Evolutionary conservation across 2,329 filamentous ascomycete species (phyloP).

Genomic region (Alternaria consortialis): DNA sequence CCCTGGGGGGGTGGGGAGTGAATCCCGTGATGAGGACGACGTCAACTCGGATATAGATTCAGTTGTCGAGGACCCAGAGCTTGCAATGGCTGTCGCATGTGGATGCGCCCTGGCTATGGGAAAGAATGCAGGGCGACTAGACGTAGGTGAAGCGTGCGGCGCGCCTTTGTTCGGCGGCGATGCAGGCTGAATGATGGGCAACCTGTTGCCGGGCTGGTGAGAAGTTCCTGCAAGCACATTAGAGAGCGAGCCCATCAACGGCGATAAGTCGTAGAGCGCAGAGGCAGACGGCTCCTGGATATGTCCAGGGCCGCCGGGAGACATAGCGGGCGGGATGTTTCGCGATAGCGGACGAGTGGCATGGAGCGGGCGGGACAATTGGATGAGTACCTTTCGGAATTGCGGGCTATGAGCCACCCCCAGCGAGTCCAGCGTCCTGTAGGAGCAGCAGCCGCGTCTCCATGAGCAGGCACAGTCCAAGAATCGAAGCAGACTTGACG

Average conservation of each 20-base stretch:
- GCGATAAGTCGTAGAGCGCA: slow-evolving; percentile 12
- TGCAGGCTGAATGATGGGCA: slow-evolving; percentile 41
- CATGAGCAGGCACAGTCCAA: slow-evolving; percentile 45
- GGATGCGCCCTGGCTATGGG: slow-evolving; percentile 23
- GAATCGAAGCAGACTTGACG: slow-evolving; percentile 21
- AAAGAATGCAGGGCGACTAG: slow-evolving; percentile 21
- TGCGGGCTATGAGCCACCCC: slow-evolving; percentile 42
- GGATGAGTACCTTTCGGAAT: slow-evolving; percentile 25
- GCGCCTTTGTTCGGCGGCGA: slow-evolving; percentile 41
- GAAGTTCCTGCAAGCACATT: slow-evolving; percentile 34
- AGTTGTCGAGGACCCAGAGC: slow-evolving; percentile 37
- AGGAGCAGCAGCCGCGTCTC: slow-evolving; percentile 44
- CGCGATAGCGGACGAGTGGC: slow-evolving; percentile 31
- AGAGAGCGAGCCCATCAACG: slow-evolving; percentile 29
- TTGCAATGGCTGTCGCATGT: slow-evolving; percentile 41
- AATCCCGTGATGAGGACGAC: slow-evolving; percentile 42
- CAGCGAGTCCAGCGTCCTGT: slow-evolving; percentile 46
- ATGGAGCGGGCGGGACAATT: slow-evolving; percentile 27
- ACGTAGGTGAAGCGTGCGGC: slow-evolving; percentile 27
- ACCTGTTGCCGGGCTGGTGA: slow-evolving; percentile 19
- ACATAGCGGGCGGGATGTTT: slow-evolving; percentile 29
- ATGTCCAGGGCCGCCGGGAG: slow-evolving; percentile 25
- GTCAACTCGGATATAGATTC: slow-evolving; percentile 42
- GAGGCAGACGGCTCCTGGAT: slow-evolving; percentile 21
- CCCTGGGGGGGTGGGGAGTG: slow-evolving; percentile 35